phyloP scores from a whole-genome alignment of 2,329 filamentous ascomycete genomes.

The Moelleriella libera region DNA sequence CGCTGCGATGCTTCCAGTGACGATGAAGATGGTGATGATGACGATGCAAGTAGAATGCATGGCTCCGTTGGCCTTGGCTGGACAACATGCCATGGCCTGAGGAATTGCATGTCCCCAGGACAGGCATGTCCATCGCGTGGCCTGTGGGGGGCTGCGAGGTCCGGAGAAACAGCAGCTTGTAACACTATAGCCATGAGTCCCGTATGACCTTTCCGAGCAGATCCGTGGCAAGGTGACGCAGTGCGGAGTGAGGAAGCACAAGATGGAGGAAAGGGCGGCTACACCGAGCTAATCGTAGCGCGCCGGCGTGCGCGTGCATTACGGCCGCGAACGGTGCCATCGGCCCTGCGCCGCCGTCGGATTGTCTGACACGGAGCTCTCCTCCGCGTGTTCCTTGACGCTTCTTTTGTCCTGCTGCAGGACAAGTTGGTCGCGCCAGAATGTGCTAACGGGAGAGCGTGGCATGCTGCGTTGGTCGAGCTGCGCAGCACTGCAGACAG shows the following conservation, averaged over 20 bases:
- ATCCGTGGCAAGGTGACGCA: background rate
- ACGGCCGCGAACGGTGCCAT: background rate
- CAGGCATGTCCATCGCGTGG: background rate
- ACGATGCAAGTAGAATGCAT: background rate
- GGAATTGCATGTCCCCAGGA: background rate
- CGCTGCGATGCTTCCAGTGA: too few relatives aligned
- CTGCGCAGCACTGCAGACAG: too few relatives aligned
- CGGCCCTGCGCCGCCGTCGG: background rate
- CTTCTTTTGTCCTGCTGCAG: background rate
- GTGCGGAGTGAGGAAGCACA: too few relatives aligned
- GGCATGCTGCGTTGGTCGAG: too few relatives aligned
- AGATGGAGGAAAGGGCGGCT: background rate
- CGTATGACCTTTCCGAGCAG: background rate
- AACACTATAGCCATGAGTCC: background rate
- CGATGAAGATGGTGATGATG: background rate
- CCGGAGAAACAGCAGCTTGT: background rate
- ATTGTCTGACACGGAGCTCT: background rate
- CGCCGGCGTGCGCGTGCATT: background rate
- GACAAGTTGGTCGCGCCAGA: too few relatives aligned
- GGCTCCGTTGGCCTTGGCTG: background rate
- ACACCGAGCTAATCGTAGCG: background rate
- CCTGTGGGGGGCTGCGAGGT: background rate
- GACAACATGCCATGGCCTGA: background rate
- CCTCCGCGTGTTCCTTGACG: background rate
- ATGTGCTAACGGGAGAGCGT: too few relatives aligned